A percentile compares a stretch with the other conserved stretches of the same genome.
phyloP scores from a whole-genome alignment of 2,329 filamentous ascomycete species.

The Myriosclerotinia curreyana region DNA sequence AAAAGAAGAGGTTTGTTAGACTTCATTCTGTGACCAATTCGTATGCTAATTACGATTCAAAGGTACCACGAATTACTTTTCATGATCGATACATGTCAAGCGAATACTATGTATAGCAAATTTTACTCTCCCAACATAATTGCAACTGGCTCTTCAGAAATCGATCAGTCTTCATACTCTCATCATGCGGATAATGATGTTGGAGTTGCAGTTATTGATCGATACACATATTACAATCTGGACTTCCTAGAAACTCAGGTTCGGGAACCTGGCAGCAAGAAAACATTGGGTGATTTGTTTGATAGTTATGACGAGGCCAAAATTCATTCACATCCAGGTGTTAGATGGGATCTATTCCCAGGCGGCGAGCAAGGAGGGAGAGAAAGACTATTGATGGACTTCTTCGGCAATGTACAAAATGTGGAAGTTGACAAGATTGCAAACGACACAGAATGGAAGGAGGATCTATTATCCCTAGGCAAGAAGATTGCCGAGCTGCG shows the following conservation, averaged over 20 bases:
- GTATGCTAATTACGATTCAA: constrained; percentile 4
- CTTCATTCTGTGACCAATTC: background rate
- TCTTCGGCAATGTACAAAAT: constrained; percentile 97
- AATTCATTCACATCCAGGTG: constrained; percentile 88
- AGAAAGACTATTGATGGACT: constrained; percentile 84
- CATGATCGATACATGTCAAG: constrained; percentile 99
- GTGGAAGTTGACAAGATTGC: constrained; percentile 70
- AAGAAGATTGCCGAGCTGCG: constrained; percentile 58
- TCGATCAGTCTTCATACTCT: constrained; percentile 94
- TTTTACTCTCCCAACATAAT: constrained; percentile 98
- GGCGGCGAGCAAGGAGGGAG: constrained; percentile 77
- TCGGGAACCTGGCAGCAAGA: constrained; percentile 78
- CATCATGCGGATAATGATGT: constrained; percentile 98
- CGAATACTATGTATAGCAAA: constrained; percentile 98
- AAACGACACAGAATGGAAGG: constrained; percentile 56
- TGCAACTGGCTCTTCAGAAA: constrained; percentile 91
- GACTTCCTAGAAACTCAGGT: constrained; percentile 94
- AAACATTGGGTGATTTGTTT: constrained; percentile 89
- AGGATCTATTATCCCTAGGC: constrained; percentile 76
- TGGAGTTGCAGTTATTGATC: constrained; percentile 95
- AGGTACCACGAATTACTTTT: constrained; percentile 96
- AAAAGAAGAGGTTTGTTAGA: constrained; percentile 76
- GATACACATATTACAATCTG: constrained; percentile 97
- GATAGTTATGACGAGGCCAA: constrained; percentile 94
- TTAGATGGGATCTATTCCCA: constrained; percentile 92